phyloP scores from a whole-genome alignment of 179 eudicot species.

The Carnegiea gigantea region DNA sequence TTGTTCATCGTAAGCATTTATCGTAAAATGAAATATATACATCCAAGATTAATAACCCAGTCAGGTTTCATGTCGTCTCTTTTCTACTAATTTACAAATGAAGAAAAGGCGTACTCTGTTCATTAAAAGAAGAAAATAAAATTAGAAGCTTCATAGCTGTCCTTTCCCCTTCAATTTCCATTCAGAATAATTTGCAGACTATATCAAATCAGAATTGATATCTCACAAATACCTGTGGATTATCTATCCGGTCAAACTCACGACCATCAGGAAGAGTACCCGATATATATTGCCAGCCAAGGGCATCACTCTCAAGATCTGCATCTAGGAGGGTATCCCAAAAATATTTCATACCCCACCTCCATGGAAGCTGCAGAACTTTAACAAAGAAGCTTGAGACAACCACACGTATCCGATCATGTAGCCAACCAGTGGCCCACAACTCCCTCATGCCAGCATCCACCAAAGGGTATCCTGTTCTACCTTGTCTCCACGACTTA shows the following conservation, averaged over 20 bases:
- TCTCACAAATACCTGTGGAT: conserved; percentile 71
- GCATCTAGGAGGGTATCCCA: conserved; percentile 99
- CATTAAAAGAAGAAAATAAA: too few relatives aligned
- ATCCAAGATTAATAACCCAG: background rate
- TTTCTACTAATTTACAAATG: background rate
- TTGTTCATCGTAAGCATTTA: background rate
- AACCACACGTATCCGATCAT: conserved; percentile 93
- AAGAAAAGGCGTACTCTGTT: background rate
- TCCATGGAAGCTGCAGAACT: conserved; percentile 97
- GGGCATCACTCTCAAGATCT: conserved; percentile 98
- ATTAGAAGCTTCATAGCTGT: background rate
- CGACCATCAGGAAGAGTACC: conserved; percentile 95
- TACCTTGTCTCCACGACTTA: conserved; percentile 97
- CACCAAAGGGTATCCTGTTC: conserved; percentile 96
- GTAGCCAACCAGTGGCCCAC: conserved; percentile 99
- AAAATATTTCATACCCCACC: conserved; percentile 99
- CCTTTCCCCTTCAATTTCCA: background rate
- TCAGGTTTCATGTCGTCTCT: background rate
- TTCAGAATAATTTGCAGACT: background rate
- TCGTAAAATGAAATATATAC: background rate
- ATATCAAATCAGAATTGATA: background rate
- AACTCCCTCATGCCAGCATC: conserved; percentile 99
- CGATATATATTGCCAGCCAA: conserved; percentile 98
- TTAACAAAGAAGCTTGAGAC: conserved; percentile 98
- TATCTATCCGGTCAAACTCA: conserved; percentile 86